A percentile compares a stretch with the other conserved stretches of the same genome.
These are phyloP conservation scores for Williopsis jadinii DNA, from an alignment of 1,139 yeast genomes.

Conservation along the genomic window DNA sequence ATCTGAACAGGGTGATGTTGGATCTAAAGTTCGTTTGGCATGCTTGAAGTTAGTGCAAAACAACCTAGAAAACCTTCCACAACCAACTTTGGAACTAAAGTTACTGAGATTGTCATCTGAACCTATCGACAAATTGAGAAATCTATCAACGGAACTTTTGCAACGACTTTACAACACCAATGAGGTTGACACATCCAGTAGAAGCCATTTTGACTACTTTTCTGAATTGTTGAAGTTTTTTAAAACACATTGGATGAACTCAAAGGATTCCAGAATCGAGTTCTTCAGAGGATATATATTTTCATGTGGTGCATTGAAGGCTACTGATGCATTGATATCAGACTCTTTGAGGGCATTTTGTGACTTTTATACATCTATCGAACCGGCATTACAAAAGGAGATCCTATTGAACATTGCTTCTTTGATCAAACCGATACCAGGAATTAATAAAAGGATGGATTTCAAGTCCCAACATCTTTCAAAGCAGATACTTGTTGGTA, in stretches of 20 bases:
- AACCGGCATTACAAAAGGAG: constrained; percentile 3
- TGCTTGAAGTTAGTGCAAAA: constrained; percentile 34
- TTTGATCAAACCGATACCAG: constrained; percentile 14
- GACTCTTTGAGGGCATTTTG: constrained; percentile 39
- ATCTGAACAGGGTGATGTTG: constrained; percentile 73
- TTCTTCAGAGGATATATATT: constrained; percentile 53
- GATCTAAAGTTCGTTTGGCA: constrained; percentile 58
- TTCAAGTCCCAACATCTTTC: constrained; percentile 18
- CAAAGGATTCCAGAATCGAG: constrained; percentile 23
- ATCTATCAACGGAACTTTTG: constrained; percentile 23
- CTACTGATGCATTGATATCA: constrained; percentile 42
- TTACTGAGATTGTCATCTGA: constrained; percentile 54
- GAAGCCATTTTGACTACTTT: constrained; percentile 14
- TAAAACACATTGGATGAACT: constrained; percentile 6
- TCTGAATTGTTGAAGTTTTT: constrained; percentile 15
- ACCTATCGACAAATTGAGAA: constrained; percentile 35
- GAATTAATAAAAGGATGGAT: not conserved
- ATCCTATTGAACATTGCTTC: constrained; percentile 14
- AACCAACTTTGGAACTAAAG: constrained; percentile 23
- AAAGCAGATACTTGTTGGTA: constrained; percentile 20
- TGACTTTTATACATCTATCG: constrained; percentile 23
- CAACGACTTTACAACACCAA: constrained; percentile 8
- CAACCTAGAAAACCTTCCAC: constrained; percentile 21
- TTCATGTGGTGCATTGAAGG: constrained; percentile 57
- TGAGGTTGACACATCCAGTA: constrained; percentile 1